Conservation (phyloP, 2,329 filamentous ascomycete species). For the Capronia epimyces region DNA sequence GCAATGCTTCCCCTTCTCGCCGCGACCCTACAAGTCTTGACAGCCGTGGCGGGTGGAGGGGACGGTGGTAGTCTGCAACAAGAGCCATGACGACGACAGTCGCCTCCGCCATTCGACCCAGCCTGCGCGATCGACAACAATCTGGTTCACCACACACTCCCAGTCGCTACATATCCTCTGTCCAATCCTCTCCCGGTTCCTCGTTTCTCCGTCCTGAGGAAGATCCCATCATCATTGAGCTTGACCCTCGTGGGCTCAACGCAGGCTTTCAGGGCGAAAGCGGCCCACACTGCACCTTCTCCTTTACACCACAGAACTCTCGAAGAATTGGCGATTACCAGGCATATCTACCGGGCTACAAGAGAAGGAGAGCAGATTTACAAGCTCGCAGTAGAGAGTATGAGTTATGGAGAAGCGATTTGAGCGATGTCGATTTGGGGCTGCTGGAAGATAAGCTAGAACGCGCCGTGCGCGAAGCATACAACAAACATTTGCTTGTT, state of each 20-base stretch:
- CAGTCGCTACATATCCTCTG: constrained; percentile 49
- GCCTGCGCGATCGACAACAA: constrained; percentile 23
- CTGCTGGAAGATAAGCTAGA: constrained; percentile 84
- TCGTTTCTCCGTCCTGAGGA: constrained; percentile 64
- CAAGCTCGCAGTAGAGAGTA: constrained; percentile 45
- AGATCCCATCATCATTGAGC: constrained; percentile 74
- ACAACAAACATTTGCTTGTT: constrained; percentile 64
- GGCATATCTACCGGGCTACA: constrained; percentile 56
- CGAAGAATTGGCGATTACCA: constrained; percentile 77
- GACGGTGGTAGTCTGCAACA: neutral
- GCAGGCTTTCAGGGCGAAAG: constrained; percentile 84
- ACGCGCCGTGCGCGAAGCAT: constrained; percentile 70
- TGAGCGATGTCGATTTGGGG: constrained; percentile 67
- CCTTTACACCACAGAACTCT: constrained; percentile 69
- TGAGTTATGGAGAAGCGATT: constrained; percentile 74
- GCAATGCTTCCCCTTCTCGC: neutral
- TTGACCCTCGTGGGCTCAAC: constrained; percentile 72
- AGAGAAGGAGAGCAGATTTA: constrained; percentile 40
- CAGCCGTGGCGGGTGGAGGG: neutral
- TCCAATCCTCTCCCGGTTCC: constrained; percentile 54
- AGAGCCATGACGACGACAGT: constrained; percentile 20
- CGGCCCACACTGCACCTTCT: constrained; percentile 63
- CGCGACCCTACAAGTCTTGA: neutral
- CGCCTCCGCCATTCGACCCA: constrained; percentile 25
- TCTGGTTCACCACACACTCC: constrained; percentile 53